Evolutionary conservation across 2,329 filamentous ascomycete genomes (phyloP), one percentile per base, ranked within the genome.

Genomic region (Trichoderma atroviride): DNA sequence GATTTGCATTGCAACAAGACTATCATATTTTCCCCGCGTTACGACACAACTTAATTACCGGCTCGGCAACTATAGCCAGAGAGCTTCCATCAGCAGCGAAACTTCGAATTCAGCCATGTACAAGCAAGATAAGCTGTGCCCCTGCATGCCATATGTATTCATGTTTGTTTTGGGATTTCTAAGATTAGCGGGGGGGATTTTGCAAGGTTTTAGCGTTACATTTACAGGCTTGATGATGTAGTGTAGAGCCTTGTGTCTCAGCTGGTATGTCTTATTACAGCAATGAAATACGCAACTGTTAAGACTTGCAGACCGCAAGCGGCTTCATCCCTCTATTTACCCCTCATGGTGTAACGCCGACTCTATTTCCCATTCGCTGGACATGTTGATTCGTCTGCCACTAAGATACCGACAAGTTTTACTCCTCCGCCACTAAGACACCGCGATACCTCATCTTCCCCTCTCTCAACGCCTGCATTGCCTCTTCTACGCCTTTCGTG

Each of bases 391-490:
- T 57, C 57, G 22, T 58, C 40, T 10, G 40, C 64, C n/a, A 67
- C 55, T 13, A 67, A 19, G 29, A 67, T 55, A 19, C 55, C 64
- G 4, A 35, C 33, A 13, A 35, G 11, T 14, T n/a, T 10, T 11
- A 6, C 58, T 57, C 57, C 40, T 58, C 29, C 4, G 64, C 64
- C n/a, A 67, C 55, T 13, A 67, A 19, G 29, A 67, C 64, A 19
- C 55, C 64, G 4, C 64, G 64, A n/a, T 67, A 67, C n/a, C 63
- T 66, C 63, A 66, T 66, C 16, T 58, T 67, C 16, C 64, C 64
- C 16, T 58, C 64, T 35, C 64, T 29, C 40, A 67, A 31, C 0
- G 55, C 1, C 55, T 67, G 43, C 64, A 67, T 59, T 1, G 55
- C 40, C 1, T 67, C 64, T 3, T 58, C 64, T 10, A 59, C 64